Evolutionary conservation across 2,329 filamentous ascomycete species (phyloP), one percentile per base, ranked within the genome.

Genomic region (Hymenoscyphus salicellus): DNA sequence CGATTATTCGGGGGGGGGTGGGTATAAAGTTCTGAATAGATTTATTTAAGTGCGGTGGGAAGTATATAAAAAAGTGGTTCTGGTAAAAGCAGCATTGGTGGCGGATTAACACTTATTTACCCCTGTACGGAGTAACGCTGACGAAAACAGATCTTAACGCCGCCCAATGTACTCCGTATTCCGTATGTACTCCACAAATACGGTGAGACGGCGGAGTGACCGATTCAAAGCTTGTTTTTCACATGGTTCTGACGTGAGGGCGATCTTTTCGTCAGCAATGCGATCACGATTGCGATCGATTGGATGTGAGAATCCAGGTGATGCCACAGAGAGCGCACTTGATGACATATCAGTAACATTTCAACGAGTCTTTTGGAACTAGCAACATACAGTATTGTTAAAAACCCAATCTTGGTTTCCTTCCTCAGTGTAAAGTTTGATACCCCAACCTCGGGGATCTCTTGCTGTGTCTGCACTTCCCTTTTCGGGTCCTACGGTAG

Each of bases 341-440:
- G 20, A 52, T 26, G 20, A 52, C 20, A 10, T 49, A 64, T 69
- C 14, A 69, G 36, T 58, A 16, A 23, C 8, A 5, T 8, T 20
- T 32, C 11, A 23, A 8, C n/a, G 52, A n/a, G 30, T 16, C 17
- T 8, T 6, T 32, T 38, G 14, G 16, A 32, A 58, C n/a, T 17
- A 28, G 28, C 26, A n/a, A n/a, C 61, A 65, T 14, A 68, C 68
- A 57, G 64, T 73, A 55, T 78, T 75, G 70, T 80, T 79, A 64
- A 80, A 79, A 17, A 83, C 81, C 70, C 79, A 80, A 70, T 83
- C 81, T 52, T 79, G 77, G 64, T 84, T 84, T 0, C 82, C 82
- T 63, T 84, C 79, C 58, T 81, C 78, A 0, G 82, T 84, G 69
- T 78, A 82, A 66, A 84, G 77, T 70, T 84, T 84, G 66, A 84